Percentiles rank a stretch among this genome's conserved stretches.
These are phyloP conservation scores for Erysimum pusillum DNA, from an alignment of 441 rosid species.

Conservation along the genomic window DNA sequence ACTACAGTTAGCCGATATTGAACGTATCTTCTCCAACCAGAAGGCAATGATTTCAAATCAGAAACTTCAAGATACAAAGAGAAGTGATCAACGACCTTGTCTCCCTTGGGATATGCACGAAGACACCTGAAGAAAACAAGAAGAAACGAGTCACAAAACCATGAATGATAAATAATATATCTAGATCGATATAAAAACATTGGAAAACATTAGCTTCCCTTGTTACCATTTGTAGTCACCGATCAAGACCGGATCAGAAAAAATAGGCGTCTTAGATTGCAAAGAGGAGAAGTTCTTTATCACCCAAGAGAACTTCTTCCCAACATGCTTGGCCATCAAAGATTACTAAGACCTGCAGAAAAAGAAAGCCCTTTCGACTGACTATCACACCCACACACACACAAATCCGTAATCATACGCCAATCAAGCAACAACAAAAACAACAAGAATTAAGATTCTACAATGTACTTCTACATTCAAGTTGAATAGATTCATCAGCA, in stretches of 20 bases:
- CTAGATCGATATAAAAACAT: not conserved
- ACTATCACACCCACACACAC: too few relatives aligned
- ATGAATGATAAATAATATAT: not conserved
- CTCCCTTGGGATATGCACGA: not conserved
- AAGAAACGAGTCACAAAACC: not conserved
- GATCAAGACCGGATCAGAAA: constrained; percentile 54
- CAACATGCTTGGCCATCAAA: not conserved
- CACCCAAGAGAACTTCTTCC: constrained; percentile 59
- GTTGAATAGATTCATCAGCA: too few relatives aligned
- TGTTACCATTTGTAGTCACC: constrained; percentile 64
- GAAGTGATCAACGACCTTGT: not conserved
- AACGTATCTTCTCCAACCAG: not conserved
- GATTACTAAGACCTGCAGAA: too few relatives aligned
- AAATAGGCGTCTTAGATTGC: constrained; percentile 53
- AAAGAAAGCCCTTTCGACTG: too few relatives aligned
- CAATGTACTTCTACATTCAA: too few relatives aligned
- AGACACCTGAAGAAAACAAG: constrained; percentile 1
- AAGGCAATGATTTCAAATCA: not conserved
- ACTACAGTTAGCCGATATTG: not conserved
- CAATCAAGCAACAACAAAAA: too few relatives aligned
- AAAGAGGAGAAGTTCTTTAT: constrained; percentile 62
- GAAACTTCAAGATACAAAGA: not conserved
- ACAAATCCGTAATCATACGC: too few relatives aligned
- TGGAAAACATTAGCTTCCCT: not conserved
- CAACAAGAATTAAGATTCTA: too few relatives aligned